Conservation (phyloP, 805 yeast species). For the Candida sanyiensis region DNA sequence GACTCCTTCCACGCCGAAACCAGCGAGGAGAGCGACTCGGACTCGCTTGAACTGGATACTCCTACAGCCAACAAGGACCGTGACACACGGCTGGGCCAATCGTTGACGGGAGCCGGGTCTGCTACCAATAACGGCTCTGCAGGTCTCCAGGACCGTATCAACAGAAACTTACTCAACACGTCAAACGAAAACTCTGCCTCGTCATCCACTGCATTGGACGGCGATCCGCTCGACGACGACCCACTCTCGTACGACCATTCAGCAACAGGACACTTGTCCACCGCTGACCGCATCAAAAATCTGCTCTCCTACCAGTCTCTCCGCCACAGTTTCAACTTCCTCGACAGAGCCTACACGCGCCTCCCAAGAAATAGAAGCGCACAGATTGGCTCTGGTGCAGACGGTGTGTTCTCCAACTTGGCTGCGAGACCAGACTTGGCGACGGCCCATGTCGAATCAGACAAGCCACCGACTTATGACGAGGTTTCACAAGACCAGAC, state of each 20-base stretch:
- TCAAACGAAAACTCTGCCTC: constrained; percentile 5
- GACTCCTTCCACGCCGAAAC: constrained; percentile 6
- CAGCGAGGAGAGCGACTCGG: constrained; percentile 5
- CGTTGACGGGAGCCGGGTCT: not conserved
- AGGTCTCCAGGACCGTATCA: constrained; percentile 7
- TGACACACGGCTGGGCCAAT: not conserved
- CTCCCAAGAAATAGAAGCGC: constrained; percentile 2
- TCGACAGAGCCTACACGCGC: constrained; percentile 32
- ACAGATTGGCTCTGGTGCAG: constrained; percentile 37
- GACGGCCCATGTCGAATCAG: constrained; percentile 31
- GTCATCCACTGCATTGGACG: constrained; percentile 5
- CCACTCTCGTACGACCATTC: not conserved
- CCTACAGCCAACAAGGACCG: not conserved
- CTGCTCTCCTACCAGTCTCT: constrained; percentile 17
- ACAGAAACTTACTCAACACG: constrained; percentile 4
- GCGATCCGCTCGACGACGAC: not conserved
- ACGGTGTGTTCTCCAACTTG: constrained; percentile 90
- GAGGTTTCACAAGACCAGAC: constrained; percentile 92
- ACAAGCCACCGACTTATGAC: constrained; percentile 80
- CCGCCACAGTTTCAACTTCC: constrained; percentile 34
- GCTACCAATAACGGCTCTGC: not conserved
- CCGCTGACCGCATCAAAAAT: constrained; percentile 2
- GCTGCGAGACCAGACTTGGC: constrained; percentile 75
- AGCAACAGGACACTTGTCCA: not conserved
- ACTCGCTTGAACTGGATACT: not conserved